Base-by-base conservation (phyloP, 805 yeast genomes). In the Sungouiella blattae region DNA sequence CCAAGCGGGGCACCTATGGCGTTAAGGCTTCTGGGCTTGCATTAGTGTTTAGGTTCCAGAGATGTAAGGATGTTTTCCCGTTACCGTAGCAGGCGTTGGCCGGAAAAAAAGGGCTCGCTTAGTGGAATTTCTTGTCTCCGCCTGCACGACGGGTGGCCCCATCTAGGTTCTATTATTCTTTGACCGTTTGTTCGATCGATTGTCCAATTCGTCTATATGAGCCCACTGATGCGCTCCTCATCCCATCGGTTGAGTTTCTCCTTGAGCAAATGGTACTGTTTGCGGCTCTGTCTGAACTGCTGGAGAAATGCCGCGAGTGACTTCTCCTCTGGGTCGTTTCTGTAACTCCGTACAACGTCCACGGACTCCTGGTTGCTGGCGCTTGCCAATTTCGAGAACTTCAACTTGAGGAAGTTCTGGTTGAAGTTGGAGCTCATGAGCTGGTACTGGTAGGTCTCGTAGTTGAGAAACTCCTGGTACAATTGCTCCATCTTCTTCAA, bases 211-310 rank as follows among this genome's bases (percentile, higher is more conserved):
- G n/a, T n/a, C n/a, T 39, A 55, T n/a, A 59, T 44, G 28, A 63
- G 57, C n/a, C 73, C 72, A 21, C 64, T 55, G 0, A 67, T 70
- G 21, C 73, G 43, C 38, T 67, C 72, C 38, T 67, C 73, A 20
- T 62, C 52, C 71, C 72, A 67, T 24, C 73, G 39, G 40, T 62
- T 52, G 37, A 65, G 41, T 45, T 64, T 66, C 42, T 67, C 72
- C 30, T 43, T 47, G 21, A 65, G 48, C 14, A 55, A 41, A 45
- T 67, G 71, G 41, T 63, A 66, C 30, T 25, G 21, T 38, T 50
- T 55, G 22, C 69, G 40, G 15, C 46, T 33, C 17, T 44, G 43
- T 24, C 53, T 42, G 39, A 59, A 60, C 11, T 42, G 37, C 3
- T 34, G 40, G 2, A 58, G 47, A 26, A 55, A 44, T 27, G 30